These are phyloP conservation scores for Leishmania aethiopica DNA, from an alignment of 208 protist genomes.

Conservation along the genomic window DNA sequence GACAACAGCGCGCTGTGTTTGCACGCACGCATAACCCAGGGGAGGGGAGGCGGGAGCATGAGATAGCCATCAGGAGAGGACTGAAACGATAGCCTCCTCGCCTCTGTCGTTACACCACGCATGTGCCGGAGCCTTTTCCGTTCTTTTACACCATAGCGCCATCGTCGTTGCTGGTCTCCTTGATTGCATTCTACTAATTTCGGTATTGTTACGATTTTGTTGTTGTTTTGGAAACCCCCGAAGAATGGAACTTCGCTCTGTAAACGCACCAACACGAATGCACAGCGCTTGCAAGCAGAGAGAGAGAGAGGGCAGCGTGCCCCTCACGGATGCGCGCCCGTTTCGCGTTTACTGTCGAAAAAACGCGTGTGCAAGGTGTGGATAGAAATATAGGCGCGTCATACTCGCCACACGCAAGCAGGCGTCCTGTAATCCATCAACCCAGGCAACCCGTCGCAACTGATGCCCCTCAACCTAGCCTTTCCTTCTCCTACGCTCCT, in stretches of 20 bases:
- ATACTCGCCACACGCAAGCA: background rate
- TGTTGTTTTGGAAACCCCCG: background rate
- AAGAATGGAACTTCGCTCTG: background rate
- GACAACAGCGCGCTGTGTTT: background rate
- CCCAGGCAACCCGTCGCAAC: background rate
- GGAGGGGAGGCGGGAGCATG: background rate
- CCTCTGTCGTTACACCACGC: too few relatives aligned
- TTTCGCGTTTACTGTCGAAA: background rate
- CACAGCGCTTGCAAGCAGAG: conserved; percentile 15
- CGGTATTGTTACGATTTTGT: background rate
- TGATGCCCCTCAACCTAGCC: background rate
- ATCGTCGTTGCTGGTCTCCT: background rate
- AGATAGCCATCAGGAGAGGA: background rate
- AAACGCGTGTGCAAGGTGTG: background rate
- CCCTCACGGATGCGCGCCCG: background rate
- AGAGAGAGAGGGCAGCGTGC: background rate
- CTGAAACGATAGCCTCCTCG: background rate
- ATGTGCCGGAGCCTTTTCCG: background rate
- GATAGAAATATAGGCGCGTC: background rate
- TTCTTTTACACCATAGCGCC: background rate
- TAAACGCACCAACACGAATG: background rate
- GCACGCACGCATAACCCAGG: background rate
- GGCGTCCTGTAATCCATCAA: background rate
- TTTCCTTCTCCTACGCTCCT: background rate
- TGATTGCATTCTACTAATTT: background rate